Evolutionary conservation across 164 flowering plant species (phyloP).

Genomic region (Vitis cinerea): DNA sequence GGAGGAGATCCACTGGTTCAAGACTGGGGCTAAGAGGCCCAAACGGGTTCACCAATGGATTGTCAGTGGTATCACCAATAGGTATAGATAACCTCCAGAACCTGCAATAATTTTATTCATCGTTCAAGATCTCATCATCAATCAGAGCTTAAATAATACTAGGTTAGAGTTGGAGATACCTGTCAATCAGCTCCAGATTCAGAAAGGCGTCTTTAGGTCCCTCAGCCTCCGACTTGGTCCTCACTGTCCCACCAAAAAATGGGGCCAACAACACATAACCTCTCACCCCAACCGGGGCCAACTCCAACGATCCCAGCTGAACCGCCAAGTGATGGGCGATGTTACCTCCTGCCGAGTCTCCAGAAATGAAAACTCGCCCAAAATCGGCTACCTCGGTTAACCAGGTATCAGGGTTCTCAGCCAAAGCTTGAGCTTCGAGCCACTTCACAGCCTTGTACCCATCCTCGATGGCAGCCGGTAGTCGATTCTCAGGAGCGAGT

Average conservation of each 20-base stretch:
- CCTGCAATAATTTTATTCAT: slow-evolving; percentile 25
- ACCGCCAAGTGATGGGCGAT: slow-evolving; percentile 67
- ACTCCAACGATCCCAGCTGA: slow-evolving; percentile 40
- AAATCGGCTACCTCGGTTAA: slow-evolving; percentile 57
- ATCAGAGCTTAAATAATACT: too few species aligned
- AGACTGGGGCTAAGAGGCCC: slow-evolving; percentile 48
- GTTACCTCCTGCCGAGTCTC: slow-evolving; percentile 88
- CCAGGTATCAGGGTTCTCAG: slow-evolving; percentile 47
- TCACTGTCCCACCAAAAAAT: slow-evolving; percentile 66
- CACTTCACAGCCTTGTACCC: slow-evolving; percentile 52
- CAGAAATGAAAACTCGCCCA: slow-evolving; percentile 53
- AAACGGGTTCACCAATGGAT: slow-evolving; percentile 71
- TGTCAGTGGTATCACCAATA: slow-evolving; percentile 53
- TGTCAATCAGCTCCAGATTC: slow-evolving; percentile 58
- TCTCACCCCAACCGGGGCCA: slow-evolving; percentile 55
- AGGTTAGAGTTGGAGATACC: slow-evolving; percentile 21
- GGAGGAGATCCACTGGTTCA: slow-evolving; percentile 39
- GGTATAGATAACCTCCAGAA: slow-evolving; percentile 78
- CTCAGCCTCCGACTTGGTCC: slow-evolving; percentile 53
- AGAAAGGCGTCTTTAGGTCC: slow-evolving; percentile 66
- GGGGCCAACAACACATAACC: slow-evolving; percentile 71
- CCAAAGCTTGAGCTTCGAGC: slow-evolving; percentile 58
- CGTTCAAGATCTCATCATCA: too few species aligned
- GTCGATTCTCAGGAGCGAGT: slow-evolving; percentile 72
- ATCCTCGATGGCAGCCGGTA: slow-evolving; percentile 77